Base-by-base conservation (phyloP, 768 basidiomycete species). In the Boletus rex-veris region DNA sequence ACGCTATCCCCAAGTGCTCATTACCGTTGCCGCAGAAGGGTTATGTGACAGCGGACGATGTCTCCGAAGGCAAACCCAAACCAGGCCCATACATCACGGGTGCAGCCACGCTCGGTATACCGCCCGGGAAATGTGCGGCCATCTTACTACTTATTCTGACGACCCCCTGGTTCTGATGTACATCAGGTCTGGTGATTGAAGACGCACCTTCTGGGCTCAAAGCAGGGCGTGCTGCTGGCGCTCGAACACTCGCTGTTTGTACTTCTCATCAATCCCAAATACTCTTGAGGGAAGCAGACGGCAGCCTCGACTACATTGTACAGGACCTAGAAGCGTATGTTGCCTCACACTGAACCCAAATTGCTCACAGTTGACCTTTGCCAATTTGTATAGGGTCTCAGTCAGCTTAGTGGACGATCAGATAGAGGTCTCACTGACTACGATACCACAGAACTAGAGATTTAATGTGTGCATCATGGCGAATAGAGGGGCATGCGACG, bases 21-120 rank as follows among this genome's bases (percentile, higher is more conserved):
- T 74, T 93, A 18, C 79, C 84, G 3, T 53, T 80, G 3, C 86
- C 89, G 3, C 70, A 70, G 3, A 75, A 72, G 44, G 84, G 83
- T 15, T 75, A 87, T 48, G 80, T 94, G 60, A 92, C 90, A 3
- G 84, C 87, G 7, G 81, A 86, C 69, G 70, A 71, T 50, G 71
- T 73, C 48, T 86, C 87, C 46, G 59, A 69, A 57, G 92, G 92
- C 42, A 95, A 95, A 73, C 93, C 93, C n/a, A 78, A 86, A 63
- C 92, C 93, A 1, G 90, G 82, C 35, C 94, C 94, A 19, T 97
- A 95, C 71, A 73, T 93, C 14, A 81, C 82, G 1, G 92, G 92
- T 11, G 91, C 92, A 37, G 47, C 38, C 15, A 46, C 36, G 7
- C 80, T 86, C 53, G 74, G 73, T n/a, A 76, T 80, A 21, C 74